Evolutionary conservation across 2,329 filamentous ascomycete genomes (phyloP).

Genomic region (Claviceps pusilla): DNA sequence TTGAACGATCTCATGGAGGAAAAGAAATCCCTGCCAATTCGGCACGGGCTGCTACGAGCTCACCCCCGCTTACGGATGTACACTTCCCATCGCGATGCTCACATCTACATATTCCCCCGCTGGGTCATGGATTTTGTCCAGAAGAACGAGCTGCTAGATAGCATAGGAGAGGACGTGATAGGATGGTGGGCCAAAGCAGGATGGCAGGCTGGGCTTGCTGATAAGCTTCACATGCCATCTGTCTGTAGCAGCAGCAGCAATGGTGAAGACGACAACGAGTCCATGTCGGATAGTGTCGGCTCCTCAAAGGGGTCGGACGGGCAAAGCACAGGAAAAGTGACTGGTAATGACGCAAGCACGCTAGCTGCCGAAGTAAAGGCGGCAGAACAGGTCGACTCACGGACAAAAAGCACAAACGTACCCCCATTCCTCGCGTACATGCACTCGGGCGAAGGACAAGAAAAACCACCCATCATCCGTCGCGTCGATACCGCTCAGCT

Average conservation of each 20-base stretch:
- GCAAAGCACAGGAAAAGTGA: slow-evolving; percentile 6
- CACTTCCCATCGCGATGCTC: slow-evolving; percentile 74
- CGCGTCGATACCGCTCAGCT: slow-evolving; percentile 79
- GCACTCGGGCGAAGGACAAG: slow-evolving; percentile 40
- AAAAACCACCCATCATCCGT: slow-evolving; percentile 52
- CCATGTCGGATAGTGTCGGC: slow-evolving; percentile 14
- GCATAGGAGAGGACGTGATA: slow-evolving; percentile 77
- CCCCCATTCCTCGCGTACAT: slow-evolving; percentile 73
- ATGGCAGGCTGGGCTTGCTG: slow-evolving; percentile 70
- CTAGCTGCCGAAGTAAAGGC: not conserved
- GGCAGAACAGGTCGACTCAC: not conserved
- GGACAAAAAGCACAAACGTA: slow-evolving; percentile 21
- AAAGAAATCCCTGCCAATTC: slow-evolving; percentile 55
- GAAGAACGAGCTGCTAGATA: slow-evolving; percentile 68
- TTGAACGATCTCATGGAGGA: slow-evolving; percentile 70
- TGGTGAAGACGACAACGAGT: slow-evolving; percentile 23
- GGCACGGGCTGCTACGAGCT: slow-evolving; percentile 59
- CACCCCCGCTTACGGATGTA: slow-evolving; percentile 67
- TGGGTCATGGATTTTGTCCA: slow-evolving; percentile 81
- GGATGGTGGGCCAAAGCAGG: slow-evolving; percentile 92
- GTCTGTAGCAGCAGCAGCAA: slow-evolving; percentile 31
- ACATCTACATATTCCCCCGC: slow-evolving; percentile 84
- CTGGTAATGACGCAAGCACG: not conserved
- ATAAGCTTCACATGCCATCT: slow-evolving; percentile 59
- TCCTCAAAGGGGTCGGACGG: slow-evolving; percentile 14